phyloP scores from a whole-genome alignment of 2,329 filamentous ascomycete species.

The Xylariomycetidae sp. region DNA sequence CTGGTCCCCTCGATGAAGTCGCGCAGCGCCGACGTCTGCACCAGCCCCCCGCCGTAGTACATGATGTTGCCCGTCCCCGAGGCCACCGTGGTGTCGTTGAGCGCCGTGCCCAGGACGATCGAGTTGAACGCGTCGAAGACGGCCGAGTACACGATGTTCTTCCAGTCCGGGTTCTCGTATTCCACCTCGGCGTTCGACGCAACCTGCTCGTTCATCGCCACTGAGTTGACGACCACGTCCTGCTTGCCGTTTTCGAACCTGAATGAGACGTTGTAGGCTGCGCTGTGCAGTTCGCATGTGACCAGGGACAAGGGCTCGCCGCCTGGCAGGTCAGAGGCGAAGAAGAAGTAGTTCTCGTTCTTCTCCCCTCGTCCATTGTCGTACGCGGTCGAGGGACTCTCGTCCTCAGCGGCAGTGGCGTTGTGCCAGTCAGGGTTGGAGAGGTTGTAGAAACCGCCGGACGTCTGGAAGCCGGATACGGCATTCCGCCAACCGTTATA shows the following conservation, averaged over 20 bases:
- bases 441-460: too few relatives aligned
- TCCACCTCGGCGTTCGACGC: not conserved
- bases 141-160: not conserved
- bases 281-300: not conserved
- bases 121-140: not conserved
- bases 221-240: not conserved
- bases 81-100: not conserved
- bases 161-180: not conserved
- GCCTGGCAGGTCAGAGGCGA: not conserved
- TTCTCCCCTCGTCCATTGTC: not conserved
- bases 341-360: not conserved
- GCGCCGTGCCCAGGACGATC: not conserved
- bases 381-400: too few relatives aligned
- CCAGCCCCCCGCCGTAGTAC: constrained; percentile 1
- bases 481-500: too few relatives aligned
- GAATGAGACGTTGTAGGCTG: not conserved
- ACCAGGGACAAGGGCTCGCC: not conserved
- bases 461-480: too few relatives aligned
- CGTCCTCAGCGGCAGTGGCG: not conserved
- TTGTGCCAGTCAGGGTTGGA: constrained; percentile 1
- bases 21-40: not conserved
- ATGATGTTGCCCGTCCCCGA: not conserved
- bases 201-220: not conserved
- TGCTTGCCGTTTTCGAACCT: not conserved
- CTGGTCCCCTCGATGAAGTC: not conserved